These are phyloP conservation scores for Penicillium malachiteum DNA, from an alignment of 495 filamentous ascomycete genomes.

Conservation along the genomic window DNA sequence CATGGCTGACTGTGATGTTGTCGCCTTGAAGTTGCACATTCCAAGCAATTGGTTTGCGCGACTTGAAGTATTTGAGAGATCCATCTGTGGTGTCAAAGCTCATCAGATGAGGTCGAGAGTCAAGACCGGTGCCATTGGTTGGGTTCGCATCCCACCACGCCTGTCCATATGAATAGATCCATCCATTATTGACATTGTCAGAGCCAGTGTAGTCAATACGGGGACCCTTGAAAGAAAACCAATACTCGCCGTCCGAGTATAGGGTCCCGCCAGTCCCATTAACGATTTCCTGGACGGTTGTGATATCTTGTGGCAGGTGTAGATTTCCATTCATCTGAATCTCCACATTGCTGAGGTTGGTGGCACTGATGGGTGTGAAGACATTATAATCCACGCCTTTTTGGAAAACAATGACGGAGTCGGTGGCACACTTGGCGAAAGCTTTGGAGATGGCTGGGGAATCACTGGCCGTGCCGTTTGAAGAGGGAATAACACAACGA, in stretches of 20 bases:
- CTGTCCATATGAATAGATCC: constrained; percentile 47
- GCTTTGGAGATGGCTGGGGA: constrained; percentile 28
- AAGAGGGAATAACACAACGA: constrained; percentile 21
- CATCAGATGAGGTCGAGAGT: constrained; percentile 38
- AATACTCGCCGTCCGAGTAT: constrained; percentile 20
- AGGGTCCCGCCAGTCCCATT: constrained; percentile 19
- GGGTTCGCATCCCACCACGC: constrained; percentile 47
- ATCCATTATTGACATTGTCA: constrained; percentile 32
- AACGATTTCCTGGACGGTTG: constrained; percentile 32
- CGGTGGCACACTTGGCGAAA: constrained; percentile 31
- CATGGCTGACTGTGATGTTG: constrained; percentile 36
- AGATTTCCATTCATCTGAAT: constrained; percentile 42
- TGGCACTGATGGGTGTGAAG: constrained; percentile 35
- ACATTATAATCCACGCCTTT: constrained; percentile 40
- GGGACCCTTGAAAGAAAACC: constrained; percentile 37
- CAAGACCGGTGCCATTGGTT: constrained; percentile 33
- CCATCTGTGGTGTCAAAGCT: constrained; percentile 37
- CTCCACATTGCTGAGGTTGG: constrained; percentile 40
- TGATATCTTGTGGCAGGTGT: constrained; percentile 38
- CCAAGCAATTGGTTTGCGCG: constrained; percentile 45
- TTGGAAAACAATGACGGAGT: constrained; percentile 36
- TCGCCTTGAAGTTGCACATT: constrained; percentile 37
- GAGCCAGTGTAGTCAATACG: constrained; percentile 34
- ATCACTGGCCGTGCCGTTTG: constrained; percentile 36
- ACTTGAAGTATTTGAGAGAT: constrained; percentile 38